phyloP scores from a whole-genome alignment of 169 alveolate genomes.

The Cardiosporidium cionae region DNA sequence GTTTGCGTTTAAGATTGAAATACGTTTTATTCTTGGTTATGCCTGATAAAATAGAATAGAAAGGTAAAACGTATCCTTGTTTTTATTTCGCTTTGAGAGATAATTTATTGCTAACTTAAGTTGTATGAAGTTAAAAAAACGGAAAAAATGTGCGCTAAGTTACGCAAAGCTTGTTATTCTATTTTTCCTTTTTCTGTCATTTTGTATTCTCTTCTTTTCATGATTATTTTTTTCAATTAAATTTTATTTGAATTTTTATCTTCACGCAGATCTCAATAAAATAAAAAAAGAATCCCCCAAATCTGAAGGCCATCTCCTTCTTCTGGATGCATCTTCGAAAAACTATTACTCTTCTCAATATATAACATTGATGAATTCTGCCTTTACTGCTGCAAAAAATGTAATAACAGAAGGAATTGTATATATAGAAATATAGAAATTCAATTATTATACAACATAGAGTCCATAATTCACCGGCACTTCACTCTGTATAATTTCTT shows the following conservation, averaged over 20 bases:
- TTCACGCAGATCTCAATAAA: conserved; percentile 8
- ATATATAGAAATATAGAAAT: too few relatives aligned
- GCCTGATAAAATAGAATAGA: too few relatives aligned
- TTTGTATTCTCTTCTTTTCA: background rate
- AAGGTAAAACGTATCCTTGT: too few relatives aligned
- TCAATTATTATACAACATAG: too few relatives aligned
- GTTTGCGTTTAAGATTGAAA: too few relatives aligned
- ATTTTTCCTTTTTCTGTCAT: background rate
- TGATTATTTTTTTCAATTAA: background rate
- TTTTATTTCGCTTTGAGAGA: too few relatives aligned
- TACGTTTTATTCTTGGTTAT: too few relatives aligned
- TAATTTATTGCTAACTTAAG: too few relatives aligned
- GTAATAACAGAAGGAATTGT: background rate
- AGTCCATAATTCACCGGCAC: too few relatives aligned
- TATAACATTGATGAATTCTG: conserved; percentile 19
- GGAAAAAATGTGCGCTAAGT: too few relatives aligned
- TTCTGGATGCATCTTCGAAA: conserved; percentile 8
- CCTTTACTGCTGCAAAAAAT: conserved; percentile 11
- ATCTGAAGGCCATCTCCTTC: conserved; percentile 1
- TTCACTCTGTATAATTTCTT: too few relatives aligned
- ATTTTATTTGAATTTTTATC: background rate
- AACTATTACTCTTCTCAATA: conserved; percentile 8
- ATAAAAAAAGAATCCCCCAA: background rate
- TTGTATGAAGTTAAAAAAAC: too few relatives aligned
- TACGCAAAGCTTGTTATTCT: background rate